These are phyloP conservation scores for Scheffersomyces quercinus DNA, from an alignment of 1,139 yeast species.

Conservation along the genomic window DNA sequence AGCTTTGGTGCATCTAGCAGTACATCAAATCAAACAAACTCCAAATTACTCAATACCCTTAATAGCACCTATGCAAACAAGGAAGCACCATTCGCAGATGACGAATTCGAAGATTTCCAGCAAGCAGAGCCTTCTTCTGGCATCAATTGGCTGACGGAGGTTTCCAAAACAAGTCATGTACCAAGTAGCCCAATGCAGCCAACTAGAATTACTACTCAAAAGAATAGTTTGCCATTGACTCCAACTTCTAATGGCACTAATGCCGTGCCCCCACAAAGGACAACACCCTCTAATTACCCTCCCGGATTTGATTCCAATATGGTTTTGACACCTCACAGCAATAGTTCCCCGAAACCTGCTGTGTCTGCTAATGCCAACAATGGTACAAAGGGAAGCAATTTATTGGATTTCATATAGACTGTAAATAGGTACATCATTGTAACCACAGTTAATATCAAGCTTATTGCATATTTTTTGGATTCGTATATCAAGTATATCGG, in stretches of 20 bases:
- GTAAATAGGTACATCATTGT: no score
- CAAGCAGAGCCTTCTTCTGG: conserved; percentile 15
- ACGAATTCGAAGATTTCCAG: conserved; percentile 35
- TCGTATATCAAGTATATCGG: no score
- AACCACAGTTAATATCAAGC: no score
- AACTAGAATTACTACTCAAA: not conserved
- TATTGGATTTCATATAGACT: not conserved
- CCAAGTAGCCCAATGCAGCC: conserved; percentile 5
- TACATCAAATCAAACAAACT: conserved; percentile 7
- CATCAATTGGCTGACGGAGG: conserved; percentile 24
- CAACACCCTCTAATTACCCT: conserved; percentile 16
- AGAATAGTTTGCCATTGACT: conserved; percentile 2
- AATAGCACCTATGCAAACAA: conserved; percentile 16
- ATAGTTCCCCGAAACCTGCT: conserved; percentile 1
- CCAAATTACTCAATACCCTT: conserved; percentile 22
- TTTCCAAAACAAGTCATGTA: conserved; percentile 5
- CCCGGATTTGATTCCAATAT: conserved; percentile 29
- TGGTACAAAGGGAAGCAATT: not conserved
- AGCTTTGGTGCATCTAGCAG: conserved; percentile 27
- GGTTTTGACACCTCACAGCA: conserved; percentile 14
- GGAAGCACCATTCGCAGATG: conserved; percentile 19
- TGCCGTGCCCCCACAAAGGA: conserved; percentile 1
- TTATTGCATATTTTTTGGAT: no score
- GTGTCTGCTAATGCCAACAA: not conserved
- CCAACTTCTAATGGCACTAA: not conserved